phyloP scores from a whole-genome alignment of 306 rosid species.

The Rosa lucieae region DNA sequence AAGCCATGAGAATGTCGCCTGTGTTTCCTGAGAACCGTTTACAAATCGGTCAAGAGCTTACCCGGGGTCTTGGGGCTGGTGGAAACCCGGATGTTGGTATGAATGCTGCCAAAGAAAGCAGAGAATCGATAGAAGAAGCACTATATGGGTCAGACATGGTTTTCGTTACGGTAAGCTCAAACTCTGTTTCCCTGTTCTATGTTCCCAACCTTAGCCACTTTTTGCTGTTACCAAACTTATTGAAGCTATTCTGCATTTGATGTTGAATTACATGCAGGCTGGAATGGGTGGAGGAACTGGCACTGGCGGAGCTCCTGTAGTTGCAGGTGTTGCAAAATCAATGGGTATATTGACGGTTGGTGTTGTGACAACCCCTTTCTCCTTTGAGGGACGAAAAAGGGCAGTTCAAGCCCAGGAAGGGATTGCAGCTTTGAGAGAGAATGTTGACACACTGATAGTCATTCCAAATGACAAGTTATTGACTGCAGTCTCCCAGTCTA shows the following conservation, averaged over 20 bases:
- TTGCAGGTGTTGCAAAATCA: slow-evolving; percentile 93
- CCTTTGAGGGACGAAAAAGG: slow-evolving; percentile 96
- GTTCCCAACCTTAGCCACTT: slow-evolving; percentile 10
- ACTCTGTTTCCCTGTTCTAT: slow-evolving; percentile 27
- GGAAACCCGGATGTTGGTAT: slow-evolving; percentile 98
- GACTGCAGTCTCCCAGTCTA: slow-evolving; percentile 93
- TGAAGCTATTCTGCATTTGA: background rate
- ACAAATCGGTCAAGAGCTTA: slow-evolving; percentile 95
- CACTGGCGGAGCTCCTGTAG: slow-evolving; percentile 96
- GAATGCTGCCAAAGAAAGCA: slow-evolving; percentile 98
- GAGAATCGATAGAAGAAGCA: slow-evolving; percentile 78
- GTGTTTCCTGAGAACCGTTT: slow-evolving; percentile 76
- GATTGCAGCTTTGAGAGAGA: slow-evolving; percentile 94
- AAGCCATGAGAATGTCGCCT: slow-evolving; percentile 98
- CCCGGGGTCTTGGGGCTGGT: slow-evolving; percentile 98
- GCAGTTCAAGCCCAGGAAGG: slow-evolving; percentile 99
- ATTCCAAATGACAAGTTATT: slow-evolving; percentile 98
- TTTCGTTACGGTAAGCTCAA: slow-evolving; percentile 84
- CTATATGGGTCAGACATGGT: slow-evolving; percentile 96
- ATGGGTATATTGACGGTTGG: slow-evolving; percentile 99
- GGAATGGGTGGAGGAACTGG: slow-evolving; percentile 99
- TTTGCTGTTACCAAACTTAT: background rate
- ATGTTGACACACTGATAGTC: slow-evolving; percentile 91
- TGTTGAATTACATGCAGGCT: slow-evolving; percentile 50
- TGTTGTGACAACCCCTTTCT: slow-evolving; percentile 94